phyloP scores from a whole-genome alignment of 371 early-diverging fungal genomes.

The Saksenaea vasiformis region DNA sequence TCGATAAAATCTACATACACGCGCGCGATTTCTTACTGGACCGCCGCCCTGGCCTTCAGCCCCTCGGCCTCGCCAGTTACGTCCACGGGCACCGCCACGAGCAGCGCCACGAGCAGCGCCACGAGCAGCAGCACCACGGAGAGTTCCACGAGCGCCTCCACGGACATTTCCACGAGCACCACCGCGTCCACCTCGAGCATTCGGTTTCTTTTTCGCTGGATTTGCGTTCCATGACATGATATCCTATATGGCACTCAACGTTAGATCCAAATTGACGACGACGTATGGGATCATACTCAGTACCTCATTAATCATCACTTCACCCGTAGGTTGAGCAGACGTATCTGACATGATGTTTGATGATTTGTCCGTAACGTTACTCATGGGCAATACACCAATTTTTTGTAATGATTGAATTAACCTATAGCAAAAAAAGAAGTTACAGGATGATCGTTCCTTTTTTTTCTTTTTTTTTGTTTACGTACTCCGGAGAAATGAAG shows the following conservation, averaged over 20 bases:
- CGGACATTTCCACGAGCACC: neutral
- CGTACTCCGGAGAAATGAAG: neutral
- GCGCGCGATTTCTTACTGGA: neutral
- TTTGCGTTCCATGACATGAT: neutral
- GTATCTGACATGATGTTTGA: neutral
- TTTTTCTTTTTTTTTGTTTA: neutral
- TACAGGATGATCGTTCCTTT: neutral
- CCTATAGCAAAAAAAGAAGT: neutral
- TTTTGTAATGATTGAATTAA: slow-evolving; percentile 1
- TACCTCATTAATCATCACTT: slow-evolving; percentile 2
- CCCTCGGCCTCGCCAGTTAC: neutral
- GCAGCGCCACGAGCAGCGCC: neutral
- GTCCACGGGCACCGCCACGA: neutral
- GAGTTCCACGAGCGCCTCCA: neutral
- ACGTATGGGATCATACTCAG: neutral
- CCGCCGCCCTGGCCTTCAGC: neutral
- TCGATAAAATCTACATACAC: neutral
- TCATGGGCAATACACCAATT: neutral
- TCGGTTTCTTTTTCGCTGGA: neutral
- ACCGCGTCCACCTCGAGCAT: neutral
- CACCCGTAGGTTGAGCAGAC: neutral
- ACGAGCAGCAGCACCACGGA: neutral
- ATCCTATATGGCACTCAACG: neutral
- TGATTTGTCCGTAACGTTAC: neutral
- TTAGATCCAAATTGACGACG: neutral